A percentile compares a stretch with the other conserved stretches of the same genome.
phyloP scores from a whole-genome alignment of 495 filamentous ascomycete genomes.

The Trichoderma gamsii region DNA sequence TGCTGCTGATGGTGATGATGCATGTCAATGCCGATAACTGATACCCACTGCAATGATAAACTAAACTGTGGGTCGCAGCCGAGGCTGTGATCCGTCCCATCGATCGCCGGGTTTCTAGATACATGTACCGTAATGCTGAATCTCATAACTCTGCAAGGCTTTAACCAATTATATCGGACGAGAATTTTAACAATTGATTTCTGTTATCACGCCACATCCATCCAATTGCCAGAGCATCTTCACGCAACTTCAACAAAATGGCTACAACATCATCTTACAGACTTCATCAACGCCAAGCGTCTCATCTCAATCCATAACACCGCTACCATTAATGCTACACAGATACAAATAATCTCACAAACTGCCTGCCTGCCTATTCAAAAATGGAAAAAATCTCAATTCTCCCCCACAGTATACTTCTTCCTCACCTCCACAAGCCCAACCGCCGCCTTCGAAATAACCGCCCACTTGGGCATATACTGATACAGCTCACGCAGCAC shows the following conservation, averaged over 20 bases:
- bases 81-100: background rate
- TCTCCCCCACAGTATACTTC: slow-evolving; percentile 27
- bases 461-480: slow-evolving; percentile 74
- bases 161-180: no score
- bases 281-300: no score
- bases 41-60: background rate
- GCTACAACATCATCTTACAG: no score
- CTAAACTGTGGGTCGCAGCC: background rate
- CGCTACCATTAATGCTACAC: background rate
- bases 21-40: background rate
- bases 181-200: no score
- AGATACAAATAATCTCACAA: background rate
- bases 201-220: no score
- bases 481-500: slow-evolving; percentile 75
- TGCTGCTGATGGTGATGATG: background rate
- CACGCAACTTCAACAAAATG: no score
- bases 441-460: slow-evolving; percentile 65
- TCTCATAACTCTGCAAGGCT: no score
- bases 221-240: no score
- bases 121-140: no score
- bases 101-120: no score
- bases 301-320: no score
- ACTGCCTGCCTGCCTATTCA: background rate
- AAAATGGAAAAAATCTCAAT: background rate
- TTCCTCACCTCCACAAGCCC: slow-evolving; percentile 71